phyloP scores from a whole-genome alignment of 2,329 filamentous ascomycete species.

The Gremmenia infestans region DNA sequence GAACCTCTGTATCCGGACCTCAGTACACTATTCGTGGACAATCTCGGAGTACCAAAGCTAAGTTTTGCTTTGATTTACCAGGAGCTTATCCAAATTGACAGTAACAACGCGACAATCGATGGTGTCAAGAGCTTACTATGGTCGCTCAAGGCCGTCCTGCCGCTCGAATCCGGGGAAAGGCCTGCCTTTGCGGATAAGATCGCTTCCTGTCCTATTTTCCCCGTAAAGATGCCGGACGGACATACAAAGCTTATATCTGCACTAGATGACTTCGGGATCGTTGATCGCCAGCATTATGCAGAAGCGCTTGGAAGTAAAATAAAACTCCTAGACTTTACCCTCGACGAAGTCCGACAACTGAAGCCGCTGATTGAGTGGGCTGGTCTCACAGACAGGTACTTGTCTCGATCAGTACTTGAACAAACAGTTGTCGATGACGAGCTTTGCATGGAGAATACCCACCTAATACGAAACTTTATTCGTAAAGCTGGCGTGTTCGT shows the following conservation, averaged over 20 bases:
- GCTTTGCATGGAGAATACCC: too few relatives aligned
- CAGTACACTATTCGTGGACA: neutral
- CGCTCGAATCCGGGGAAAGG: neutral
- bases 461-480: too few relatives aligned
- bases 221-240: neutral
- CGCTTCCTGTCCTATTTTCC: neutral
- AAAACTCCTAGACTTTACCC: neutral
- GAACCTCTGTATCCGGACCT: neutral
- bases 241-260: neutral
- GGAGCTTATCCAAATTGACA: neutral
- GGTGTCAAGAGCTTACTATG: neutral
- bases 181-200: neutral
- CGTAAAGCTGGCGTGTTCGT: too few relatives aligned
- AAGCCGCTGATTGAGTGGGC: neutral
- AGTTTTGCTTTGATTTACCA: neutral
- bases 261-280: neutral
- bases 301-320: neutral
- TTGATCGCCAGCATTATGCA: neutral
- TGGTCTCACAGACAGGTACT: neutral
- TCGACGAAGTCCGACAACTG: neutral
- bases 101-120: neutral
- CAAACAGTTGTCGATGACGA: too few relatives aligned
- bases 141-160: neutral
- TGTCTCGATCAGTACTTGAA: constrained; percentile 2
- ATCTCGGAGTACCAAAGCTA: neutral